phyloP scores from a whole-genome alignment of 768 basidiomycete genomes.

The Trametes cingulata region DNA sequence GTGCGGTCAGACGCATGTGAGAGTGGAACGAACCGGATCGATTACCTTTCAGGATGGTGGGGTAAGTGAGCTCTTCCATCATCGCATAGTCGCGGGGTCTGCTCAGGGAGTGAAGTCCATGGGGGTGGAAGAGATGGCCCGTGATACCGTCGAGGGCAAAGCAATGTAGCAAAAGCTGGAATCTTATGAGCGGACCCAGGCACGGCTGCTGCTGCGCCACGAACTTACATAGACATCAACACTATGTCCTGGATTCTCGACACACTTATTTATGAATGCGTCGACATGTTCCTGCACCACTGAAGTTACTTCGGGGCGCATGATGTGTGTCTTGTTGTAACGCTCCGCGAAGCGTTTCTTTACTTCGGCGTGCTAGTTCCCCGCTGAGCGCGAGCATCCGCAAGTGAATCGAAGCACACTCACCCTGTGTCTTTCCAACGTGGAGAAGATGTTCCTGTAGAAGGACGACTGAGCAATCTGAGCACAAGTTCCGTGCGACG shows the following conservation, averaged over 20 bases:
- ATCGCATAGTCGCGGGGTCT: constrained; percentile 12
- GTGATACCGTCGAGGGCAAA: constrained; percentile 25
- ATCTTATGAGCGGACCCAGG: background rate
- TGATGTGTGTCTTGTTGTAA: constrained; percentile 22
- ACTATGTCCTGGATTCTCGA: constrained; percentile 1
- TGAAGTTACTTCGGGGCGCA: constrained; percentile 16
- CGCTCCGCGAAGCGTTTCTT: constrained; percentile 23
- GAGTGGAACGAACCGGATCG: too few species aligned
- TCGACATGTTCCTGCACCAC: constrained; percentile 19
- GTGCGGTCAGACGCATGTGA: background rate
- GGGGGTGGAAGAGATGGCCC: constrained; percentile 23
- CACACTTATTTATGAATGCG: constrained; percentile 13
- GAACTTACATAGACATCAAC: constrained; percentile 20
- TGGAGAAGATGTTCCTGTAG: constrained; percentile 24
- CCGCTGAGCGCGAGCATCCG: background rate
- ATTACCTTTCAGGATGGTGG: constrained; percentile 12
- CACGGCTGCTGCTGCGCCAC: too few species aligned
- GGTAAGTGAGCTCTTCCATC: constrained; percentile 22
- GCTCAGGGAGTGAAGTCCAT: constrained; percentile 16
- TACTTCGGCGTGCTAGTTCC: constrained; percentile 14
- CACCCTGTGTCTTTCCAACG: constrained; percentile 11
- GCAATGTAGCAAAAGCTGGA: constrained; percentile 21
- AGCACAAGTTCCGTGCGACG: too few species aligned
- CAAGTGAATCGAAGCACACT: background rate
- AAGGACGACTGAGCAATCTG: background rate